Conservation (phyloP, 805 yeast species). For the Starmera amethionina region DNA sequence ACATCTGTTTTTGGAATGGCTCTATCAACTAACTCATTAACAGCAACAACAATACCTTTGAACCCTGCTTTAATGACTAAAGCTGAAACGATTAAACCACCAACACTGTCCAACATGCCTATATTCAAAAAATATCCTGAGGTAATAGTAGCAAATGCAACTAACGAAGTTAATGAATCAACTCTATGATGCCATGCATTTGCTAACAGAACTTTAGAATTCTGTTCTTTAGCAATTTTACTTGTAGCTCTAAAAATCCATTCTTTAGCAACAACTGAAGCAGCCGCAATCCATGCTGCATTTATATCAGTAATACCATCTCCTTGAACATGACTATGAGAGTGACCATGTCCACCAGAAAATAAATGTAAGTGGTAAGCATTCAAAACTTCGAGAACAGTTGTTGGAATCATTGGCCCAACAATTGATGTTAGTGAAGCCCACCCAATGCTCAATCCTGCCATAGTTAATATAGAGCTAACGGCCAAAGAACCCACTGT, state of each 20-base stretch:
- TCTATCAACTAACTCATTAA: conserved; percentile 70
- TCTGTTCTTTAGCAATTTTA: conserved; percentile 64
- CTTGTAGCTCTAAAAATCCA: conserved; percentile 78
- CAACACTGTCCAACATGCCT: conserved; percentile 84
- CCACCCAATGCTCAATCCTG: conserved; percentile 90
- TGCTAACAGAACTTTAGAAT: conserved; percentile 86
- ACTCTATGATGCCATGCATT: conserved; percentile 99
- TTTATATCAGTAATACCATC: conserved; percentile 55
- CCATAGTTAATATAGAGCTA: conserved; percentile 69
- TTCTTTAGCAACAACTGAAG: conserved; percentile 79
- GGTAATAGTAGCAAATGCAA: conserved; percentile 80
- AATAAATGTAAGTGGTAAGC: conserved; percentile 37
- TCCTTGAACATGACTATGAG: conserved; percentile 19
- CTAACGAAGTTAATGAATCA: conserved; percentile 85
- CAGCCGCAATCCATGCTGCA: conserved; percentile 96
- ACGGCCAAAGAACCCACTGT: conserved; percentile 88
- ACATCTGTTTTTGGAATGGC: conserved; percentile 45
- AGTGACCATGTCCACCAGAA: conserved; percentile 25
- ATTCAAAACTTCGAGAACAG: conserved; percentile 43
- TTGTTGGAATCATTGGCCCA: conserved; percentile 58
- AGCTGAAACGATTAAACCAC: conserved; percentile 79
- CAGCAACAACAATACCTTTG: conserved; percentile 58
- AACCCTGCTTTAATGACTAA: conserved; percentile 80
- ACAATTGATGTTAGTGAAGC: conserved; percentile 59
- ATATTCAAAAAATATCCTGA: conserved; percentile 72